These are phyloP conservation scores for Physcomitrium patens DNA, from an alignment of 225 moss, liverwort and hornwort genomes.

Conservation along the genomic window DNA sequence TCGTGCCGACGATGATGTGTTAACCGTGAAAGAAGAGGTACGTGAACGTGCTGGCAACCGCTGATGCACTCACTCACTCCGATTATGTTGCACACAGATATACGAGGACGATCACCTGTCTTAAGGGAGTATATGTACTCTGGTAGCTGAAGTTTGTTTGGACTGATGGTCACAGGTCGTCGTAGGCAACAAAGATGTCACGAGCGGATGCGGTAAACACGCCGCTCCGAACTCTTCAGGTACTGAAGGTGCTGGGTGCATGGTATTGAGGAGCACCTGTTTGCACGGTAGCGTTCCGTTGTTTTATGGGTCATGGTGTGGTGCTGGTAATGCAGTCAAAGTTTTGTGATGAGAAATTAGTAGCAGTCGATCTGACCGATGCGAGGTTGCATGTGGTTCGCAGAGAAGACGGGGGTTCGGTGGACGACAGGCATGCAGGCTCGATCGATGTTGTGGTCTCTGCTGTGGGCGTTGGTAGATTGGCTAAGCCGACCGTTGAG, in stretches of 20 bases:
- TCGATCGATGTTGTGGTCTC: conserved; percentile 46
- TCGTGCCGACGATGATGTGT: conserved; percentile 24
- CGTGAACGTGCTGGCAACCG: background rate
- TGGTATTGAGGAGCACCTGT: background rate
- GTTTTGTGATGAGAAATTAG: conserved; percentile 25
- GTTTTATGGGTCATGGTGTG: conserved; percentile 1
- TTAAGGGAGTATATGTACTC: background rate
- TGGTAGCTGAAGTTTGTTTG: conserved; percentile 7
- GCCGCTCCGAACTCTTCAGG: conserved; percentile 10
- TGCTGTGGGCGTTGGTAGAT: conserved; percentile 47
- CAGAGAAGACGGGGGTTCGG: conserved; percentile 33
- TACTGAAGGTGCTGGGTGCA: conserved; percentile 31
- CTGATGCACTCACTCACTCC: conserved; percentile 16
- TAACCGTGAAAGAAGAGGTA: conserved; percentile 41
- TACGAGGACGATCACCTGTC: too few species aligned
- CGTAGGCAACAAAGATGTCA: conserved; percentile 5
- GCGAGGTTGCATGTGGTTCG: conserved; percentile 20
- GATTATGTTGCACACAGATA: background rate
- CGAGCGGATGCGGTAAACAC: conserved; percentile 5
- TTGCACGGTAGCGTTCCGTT: background rate
- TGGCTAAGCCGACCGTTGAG: conserved; percentile 50
- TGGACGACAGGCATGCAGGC: conserved; percentile 40
- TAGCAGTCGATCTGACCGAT: conserved; percentile 20
- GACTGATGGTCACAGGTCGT: conserved; percentile 32
- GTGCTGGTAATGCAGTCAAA: background rate